A percentile compares a stretch with the other conserved stretches of the same genome.
phyloP scores from a whole-genome alignment of 805 yeast species.

The Cyberlindnera bimundalis region DNA sequence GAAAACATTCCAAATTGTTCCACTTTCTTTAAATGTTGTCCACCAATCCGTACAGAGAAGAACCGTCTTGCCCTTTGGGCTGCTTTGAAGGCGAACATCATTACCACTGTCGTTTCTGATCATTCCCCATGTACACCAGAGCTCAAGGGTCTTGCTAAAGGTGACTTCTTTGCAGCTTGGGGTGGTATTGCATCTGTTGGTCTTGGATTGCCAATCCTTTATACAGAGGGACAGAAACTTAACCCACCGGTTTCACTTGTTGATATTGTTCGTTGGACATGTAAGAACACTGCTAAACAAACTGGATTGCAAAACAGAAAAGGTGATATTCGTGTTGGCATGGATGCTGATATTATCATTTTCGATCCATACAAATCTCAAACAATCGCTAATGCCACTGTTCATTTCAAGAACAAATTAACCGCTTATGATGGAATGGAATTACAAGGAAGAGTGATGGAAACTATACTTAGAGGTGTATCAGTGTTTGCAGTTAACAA shows the following conservation, averaged over 20 bases:
- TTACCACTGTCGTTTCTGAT: conserved; percentile 87
- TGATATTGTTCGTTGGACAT: conserved; percentile 78
- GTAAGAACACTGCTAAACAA: conserved; percentile 79
- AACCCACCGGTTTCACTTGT: conserved; percentile 47
- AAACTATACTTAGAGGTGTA: conserved; percentile 76
- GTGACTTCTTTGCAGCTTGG: conserved; percentile 93
- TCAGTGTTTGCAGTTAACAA: conserved; percentile 52
- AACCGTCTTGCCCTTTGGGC: conserved; percentile 76
- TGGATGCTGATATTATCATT: conserved; percentile 84
- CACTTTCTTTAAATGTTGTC: conserved; percentile 91
- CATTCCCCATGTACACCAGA: conserved; percentile 97
- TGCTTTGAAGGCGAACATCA: conserved; percentile 61
- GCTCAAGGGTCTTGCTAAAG: conserved; percentile 72
- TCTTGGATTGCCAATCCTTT: conserved; percentile 76
- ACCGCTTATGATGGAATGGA: conserved; percentile 79
- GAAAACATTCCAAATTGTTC: conserved; percentile 74
- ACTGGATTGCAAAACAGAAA: conserved; percentile 71
- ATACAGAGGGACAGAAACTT: conserved; percentile 65
- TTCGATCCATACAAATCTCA: conserved; percentile 63
- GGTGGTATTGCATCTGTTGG: conserved; percentile 96
- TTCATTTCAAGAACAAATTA: conserved; percentile 79
- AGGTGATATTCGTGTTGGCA: conserved; percentile 70
- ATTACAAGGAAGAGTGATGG: conserved; percentile 70
- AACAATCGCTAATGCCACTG: conserved; percentile 48
- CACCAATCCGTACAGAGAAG: conserved; percentile 79